Conservation (phyloP, 2,329 filamentous ascomycete genomes). For the Colletotrichum sp. region DNA sequence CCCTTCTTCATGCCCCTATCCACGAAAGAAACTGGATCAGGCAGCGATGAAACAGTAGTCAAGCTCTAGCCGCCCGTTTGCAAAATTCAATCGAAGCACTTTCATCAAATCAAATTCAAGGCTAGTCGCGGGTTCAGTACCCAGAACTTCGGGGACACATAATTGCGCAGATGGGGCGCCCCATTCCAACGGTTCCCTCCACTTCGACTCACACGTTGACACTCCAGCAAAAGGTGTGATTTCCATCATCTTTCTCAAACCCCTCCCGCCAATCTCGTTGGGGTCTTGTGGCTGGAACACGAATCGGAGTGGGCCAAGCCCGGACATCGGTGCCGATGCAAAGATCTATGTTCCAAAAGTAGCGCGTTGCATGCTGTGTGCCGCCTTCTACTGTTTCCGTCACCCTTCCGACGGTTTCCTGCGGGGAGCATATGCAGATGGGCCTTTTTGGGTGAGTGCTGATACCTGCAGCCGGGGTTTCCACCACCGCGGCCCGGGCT, state of each 20-base stretch:
- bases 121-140: not conserved
- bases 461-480: not conserved
- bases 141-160: not conserved
- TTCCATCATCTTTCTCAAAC: not conserved
- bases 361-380: not conserved
- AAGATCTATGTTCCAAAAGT: not conserved
- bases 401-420: not conserved
- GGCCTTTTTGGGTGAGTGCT: not conserved
- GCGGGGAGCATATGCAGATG: not conserved
- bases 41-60: not conserved
- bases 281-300: not conserved
- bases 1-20: accelerated
- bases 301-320: not conserved
- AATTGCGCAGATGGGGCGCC: not conserved
- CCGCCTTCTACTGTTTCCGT: not conserved
- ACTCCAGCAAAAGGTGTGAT: not conserved
- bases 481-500: not conserved
- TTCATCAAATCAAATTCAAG: not conserved
- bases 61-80: not conserved
- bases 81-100: not conserved
- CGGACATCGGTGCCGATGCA: not conserved
- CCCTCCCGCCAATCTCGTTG: not conserved
- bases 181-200: not conserved
- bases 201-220: not conserved
- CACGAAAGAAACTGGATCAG: not conserved